A percentile compares a stretch with the other conserved stretches of the same genome.
Conservation (phyloP, 768 basidiomycete species). For the Russula vinacea region DNA sequence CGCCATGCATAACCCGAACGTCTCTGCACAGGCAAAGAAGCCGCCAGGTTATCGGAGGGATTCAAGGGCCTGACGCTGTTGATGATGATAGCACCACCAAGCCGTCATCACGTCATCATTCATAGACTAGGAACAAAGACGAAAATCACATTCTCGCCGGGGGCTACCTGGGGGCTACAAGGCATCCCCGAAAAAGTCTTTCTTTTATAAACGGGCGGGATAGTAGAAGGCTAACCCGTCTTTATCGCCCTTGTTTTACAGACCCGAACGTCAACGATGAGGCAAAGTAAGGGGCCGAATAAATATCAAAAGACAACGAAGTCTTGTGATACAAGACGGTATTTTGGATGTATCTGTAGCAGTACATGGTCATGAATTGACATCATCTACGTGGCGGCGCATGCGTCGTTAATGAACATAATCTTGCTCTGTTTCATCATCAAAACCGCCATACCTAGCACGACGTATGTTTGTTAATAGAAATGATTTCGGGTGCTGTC, state of each 20-base stretch:
- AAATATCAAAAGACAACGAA: constrained; percentile 31
- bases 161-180: no score
- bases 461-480: no score
- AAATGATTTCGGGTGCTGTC: no score
- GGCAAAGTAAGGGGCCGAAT: constrained; percentile 34
- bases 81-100: constrained; percentile 14
- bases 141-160: constrained; percentile 31
- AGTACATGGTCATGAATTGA: no score
- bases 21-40: constrained; percentile 37
- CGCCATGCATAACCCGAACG: constrained; percentile 35
- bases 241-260: background rate
- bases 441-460: no score
- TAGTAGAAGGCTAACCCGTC: background rate
- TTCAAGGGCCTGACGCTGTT: constrained; percentile 24
- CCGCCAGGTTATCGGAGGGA: constrained; percentile 32
- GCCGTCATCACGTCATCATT: background rate
- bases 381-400: no score
- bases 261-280: constrained; percentile 35
- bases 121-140: constrained; percentile 26
- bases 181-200: constrained; percentile 34
- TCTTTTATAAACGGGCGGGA: background rate
- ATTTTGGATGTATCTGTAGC: no score
- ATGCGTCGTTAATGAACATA: no score
- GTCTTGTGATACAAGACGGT: constrained; percentile 24
- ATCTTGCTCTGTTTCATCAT: no score